Evolutionary conservation across 2,329 filamentous ascomycete genomes (phyloP).

Genomic region (Zasmidium citrigriseum): DNA sequence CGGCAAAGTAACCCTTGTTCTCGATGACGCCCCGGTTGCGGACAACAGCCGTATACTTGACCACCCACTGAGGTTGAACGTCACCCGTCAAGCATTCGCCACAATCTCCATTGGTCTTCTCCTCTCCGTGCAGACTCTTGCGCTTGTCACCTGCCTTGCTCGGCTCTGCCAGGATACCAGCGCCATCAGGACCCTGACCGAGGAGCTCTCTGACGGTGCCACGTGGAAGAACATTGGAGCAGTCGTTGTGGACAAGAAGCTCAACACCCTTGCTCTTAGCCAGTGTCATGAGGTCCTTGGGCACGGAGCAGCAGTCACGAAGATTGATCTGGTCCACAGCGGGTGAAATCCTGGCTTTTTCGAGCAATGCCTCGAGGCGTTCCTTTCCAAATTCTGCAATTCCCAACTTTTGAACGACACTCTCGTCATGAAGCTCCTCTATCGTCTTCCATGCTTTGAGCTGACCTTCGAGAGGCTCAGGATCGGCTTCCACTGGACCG

Average conservation of each 20-base stretch:
- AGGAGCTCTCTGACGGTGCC: slow-evolving; percentile 85
- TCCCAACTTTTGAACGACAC: slow-evolving; percentile 74
- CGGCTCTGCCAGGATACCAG: slow-evolving; percentile 68
- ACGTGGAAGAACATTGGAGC: slow-evolving; percentile 82
- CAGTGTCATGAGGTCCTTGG: slow-evolving; percentile 78
- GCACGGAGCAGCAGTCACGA: slow-evolving; percentile 92
- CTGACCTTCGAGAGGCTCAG: slow-evolving; percentile 60
- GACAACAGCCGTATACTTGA: slow-evolving; percentile 95
- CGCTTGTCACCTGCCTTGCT: slow-evolving; percentile 42
- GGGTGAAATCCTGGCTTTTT: slow-evolving; percentile 69
- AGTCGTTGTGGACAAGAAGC: slow-evolving; percentile 90
- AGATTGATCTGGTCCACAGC: slow-evolving; percentile 95
- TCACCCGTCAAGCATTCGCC: slow-evolving; percentile 71
- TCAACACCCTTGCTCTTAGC: slow-evolving; percentile 84
- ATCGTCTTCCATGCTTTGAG: slow-evolving; percentile 69
- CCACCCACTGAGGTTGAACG: slow-evolving; percentile 87
- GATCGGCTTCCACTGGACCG: slow-evolving; percentile 47
- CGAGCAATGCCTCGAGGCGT: slow-evolving; percentile 75
- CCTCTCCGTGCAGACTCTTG: slow-evolving; percentile 40
- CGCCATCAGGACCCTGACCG: slow-evolving; percentile 69
- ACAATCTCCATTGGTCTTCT: slow-evolving; percentile 57
- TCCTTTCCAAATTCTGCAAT: slow-evolving; percentile 89
- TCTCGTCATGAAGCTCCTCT: slow-evolving; percentile 71
- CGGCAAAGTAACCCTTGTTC: slow-evolving; percentile 96
- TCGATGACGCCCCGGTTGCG: slow-evolving; percentile 93